A percentile compares a stretch with the other conserved stretches of the same genome.
phyloP scores from a whole-genome alignment of 148 eudicot genomes.

The Rhododendron williamsianum region DNA sequence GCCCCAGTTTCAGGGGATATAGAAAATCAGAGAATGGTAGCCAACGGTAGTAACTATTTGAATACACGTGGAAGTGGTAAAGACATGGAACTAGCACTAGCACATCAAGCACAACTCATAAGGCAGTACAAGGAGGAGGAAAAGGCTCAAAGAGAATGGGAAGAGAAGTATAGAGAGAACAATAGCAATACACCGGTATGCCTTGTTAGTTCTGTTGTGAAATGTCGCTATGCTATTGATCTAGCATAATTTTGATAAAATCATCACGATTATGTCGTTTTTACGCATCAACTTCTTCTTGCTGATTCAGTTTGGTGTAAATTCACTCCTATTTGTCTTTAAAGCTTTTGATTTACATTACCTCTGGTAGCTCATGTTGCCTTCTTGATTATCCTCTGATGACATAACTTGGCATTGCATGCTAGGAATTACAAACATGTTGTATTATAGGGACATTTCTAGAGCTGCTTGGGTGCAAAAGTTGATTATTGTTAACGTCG shows the following conservation, averaged over 20 bases:
- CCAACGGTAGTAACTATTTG: slow-evolving; percentile 18
- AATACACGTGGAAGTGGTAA: slow-evolving; percentile 22
- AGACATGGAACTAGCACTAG: slow-evolving; percentile 70
- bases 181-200: slow-evolving; percentile 50
- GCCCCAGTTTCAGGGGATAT: slow-evolving; percentile 19
- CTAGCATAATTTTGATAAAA: not conserved
- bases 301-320: not conserved
- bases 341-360: not conserved
- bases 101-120: slow-evolving; percentile 68
- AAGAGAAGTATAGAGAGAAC: slow-evolving; percentile 65
- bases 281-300: not conserved
- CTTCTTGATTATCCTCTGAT: not conserved
- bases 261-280: not conserved
- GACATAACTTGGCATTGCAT: not conserved
- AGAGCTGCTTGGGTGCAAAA: not conserved
- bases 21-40: slow-evolving; percentile 20
- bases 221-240: slow-evolving; percentile 1
- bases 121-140: slow-evolving; percentile 67
- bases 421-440: not conserved
- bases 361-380: not conserved
- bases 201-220: slow-evolving; percentile 8
- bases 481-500: not conserved
- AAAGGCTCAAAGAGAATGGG: slow-evolving; percentile 92
- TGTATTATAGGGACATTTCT: not conserved
- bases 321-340: not conserved